Evolutionary conservation across 2,329 filamentous ascomycete genomes (phyloP), one percentile per base, ranked within the genome.

Genomic region (Xylariales sp.): DNA sequence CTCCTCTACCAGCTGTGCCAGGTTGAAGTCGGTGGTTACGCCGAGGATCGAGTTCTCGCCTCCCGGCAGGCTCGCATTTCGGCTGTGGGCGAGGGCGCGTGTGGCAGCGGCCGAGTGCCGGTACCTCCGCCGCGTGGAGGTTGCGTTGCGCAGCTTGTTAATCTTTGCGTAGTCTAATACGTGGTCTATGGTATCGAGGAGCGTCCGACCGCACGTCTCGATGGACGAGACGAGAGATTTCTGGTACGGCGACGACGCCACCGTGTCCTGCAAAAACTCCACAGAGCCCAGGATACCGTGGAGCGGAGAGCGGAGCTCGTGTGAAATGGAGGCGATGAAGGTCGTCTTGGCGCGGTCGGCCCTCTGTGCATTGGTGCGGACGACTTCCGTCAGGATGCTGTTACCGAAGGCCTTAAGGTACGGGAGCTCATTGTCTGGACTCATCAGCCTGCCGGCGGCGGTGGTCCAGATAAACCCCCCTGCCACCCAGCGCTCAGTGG

Each of bases 221-320:
- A 78, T 70, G 2, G 69, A 72, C 19, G 66, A 60, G 0, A 72
- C 52, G n/a, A 72, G 60, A 14, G 69, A 65, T 4, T 61, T 57
- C 45, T 78, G 74, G 5, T 65, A 61, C n/a, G n/a, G n/a, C 2
- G 62, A 61, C 24, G 61, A 63, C 19, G 78, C 58, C 0, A 56
- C 41, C 0, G 72, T 76, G n/a, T 78, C 73, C 4, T 67, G 63
- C 0, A 81, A 49, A 4, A 79, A 53, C 45, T 78, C 74, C 1
- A 67, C 62, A 37, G 63, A 74, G 0, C 74, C 69, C 0, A 82
- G 55, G 19, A 81, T 70, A 2, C 77, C 78, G 40, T 82, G 77
- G 1, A 83, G 57, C 0, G 78, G 78, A 2, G 71, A 77, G 4
- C 78, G 65, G n/a, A 82, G 56, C 50, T 82, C 78, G 47, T 82